A percentile compares a stretch with the other conserved stretches of the same genome.
Conservation (phyloP, 2,329 filamentous ascomycete species). For the Aspergillus udagawae region DNA sequence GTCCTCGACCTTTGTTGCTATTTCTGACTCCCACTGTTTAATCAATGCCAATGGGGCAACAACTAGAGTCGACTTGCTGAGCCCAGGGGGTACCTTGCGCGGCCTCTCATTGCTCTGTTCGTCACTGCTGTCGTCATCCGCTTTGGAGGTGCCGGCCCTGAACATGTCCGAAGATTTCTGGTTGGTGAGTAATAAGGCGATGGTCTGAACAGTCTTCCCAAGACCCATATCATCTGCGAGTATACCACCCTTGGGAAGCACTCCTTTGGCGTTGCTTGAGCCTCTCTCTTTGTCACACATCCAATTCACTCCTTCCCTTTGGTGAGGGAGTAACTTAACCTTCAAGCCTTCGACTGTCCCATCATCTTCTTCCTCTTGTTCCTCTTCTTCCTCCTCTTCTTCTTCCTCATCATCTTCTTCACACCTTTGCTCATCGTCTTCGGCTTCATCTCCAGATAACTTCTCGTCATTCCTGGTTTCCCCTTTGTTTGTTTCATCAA, state of each 20-base stretch:
- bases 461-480: conserved; percentile 30
- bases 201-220: conserved; percentile 92
- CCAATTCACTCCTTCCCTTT: conserved; percentile 91
- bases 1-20: conserved; percentile 72
- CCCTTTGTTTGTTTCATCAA: conserved; percentile 51
- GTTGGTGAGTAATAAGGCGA: conserved; percentile 82
- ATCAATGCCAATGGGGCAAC: conserved; percentile 92
- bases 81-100: conserved; percentile 64
- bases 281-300: conserved; percentile 92
- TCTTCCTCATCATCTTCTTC: conserved; percentile 29
- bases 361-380: conserved; percentile 51
- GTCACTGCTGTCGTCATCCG: conserved; percentile 51
- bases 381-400: conserved; percentile 35
- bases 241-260: conserved; percentile 86
- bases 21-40: conserved; percentile 94
- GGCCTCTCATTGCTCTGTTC: conserved; percentile 39
- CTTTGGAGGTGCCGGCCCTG: conserved; percentile 15
- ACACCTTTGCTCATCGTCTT: conserved; percentile 55
- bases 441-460: conserved; percentile 50
- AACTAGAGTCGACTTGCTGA: conserved; percentile 80
- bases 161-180: conserved; percentile 57
- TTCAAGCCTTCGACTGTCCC: conserved; percentile 73
- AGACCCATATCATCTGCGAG: conserved; percentile 94
- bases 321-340: conserved; percentile 86
- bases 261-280: conserved; percentile 70